phyloP scores from a whole-genome alignment of 805 yeast genomes.

The Schizosaccharomyces cryophilus region DNA sequence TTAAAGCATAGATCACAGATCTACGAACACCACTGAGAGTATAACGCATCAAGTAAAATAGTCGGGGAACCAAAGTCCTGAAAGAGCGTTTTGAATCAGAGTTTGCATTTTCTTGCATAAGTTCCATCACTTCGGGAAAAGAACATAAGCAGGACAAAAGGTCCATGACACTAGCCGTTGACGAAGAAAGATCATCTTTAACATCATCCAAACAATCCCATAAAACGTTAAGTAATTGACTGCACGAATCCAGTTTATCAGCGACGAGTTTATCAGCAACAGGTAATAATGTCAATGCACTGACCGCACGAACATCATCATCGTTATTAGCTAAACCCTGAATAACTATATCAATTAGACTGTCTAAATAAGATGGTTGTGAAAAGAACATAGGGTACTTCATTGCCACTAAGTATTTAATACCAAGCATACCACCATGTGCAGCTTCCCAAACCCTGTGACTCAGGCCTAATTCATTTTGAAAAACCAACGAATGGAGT shows the following conservation, averaged over 20 bases:
- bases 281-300: constrained; percentile 80
- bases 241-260: constrained; percentile 25
- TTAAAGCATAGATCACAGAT: constrained; percentile 58
- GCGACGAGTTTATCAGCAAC: constrained; percentile 70
- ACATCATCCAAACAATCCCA: constrained; percentile 73
- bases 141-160: constrained; percentile 67
- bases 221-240: constrained; percentile 28
- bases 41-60: constrained; percentile 81
- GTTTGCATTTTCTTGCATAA: constrained; percentile 38
- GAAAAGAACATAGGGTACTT: constrained; percentile 53
- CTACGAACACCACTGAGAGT: constrained; percentile 76
- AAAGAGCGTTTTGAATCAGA: constrained; percentile 31
- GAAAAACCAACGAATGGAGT: constrained; percentile 45
- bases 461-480: constrained; percentile 22
- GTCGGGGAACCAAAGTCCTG: constrained; percentile 57
- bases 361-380: constrained; percentile 31
- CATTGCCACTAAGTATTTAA: constrained; percentile 75
- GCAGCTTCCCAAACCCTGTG: constrained; percentile 82
- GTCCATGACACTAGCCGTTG: constrained; percentile 92
- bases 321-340: constrained; percentile 55
- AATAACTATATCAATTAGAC: constrained; percentile 60
- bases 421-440: constrained; percentile 91
- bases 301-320: constrained; percentile 92
- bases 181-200: constrained; percentile 79
- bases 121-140: constrained; percentile 48